phyloP scores from a whole-genome alignment of 2,329 filamentous ascomycete genomes.

The Pseudogymnoascus pannorum region DNA sequence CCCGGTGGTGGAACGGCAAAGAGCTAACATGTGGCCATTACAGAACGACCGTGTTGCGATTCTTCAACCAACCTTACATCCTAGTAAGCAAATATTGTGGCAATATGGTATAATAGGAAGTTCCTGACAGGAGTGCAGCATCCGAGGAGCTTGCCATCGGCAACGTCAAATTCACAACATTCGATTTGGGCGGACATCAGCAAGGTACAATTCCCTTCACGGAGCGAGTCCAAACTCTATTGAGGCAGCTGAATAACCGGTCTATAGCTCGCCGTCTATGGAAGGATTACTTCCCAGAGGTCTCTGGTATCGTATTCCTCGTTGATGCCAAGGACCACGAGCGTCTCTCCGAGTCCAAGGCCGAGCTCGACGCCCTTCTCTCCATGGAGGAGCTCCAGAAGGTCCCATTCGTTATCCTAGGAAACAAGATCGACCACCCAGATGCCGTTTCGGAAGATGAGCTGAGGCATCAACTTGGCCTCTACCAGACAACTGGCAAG shows the following conservation, averaged over 20 bases:
- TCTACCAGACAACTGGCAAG: constrained; percentile 96
- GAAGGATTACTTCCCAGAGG: constrained; percentile 96
- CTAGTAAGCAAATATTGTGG: constrained; percentile 48
- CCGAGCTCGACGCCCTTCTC: constrained; percentile 89
- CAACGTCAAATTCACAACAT: constrained; percentile 90
- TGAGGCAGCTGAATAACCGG: background rate
- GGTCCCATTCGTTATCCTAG: constrained; percentile 91
- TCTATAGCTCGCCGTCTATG: constrained; percentile 74
- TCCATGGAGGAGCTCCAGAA: constrained; percentile 95
- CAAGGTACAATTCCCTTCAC: constrained; percentile 54
- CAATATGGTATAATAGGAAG: background rate
- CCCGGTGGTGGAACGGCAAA: background rate
- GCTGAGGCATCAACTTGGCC: constrained; percentile 79
- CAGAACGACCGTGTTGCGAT: constrained; percentile 91
- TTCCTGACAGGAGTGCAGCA: constrained; percentile 41
- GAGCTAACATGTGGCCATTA: constrained; percentile 16
- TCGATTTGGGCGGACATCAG: constrained; percentile 88
- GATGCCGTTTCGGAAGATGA: constrained; percentile 94
- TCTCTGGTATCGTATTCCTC: constrained; percentile 93
- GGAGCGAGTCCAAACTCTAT: constrained; percentile 1
- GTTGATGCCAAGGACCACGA: constrained; percentile 97
- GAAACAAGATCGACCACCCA: constrained; percentile 99
- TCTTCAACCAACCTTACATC: constrained; percentile 83
- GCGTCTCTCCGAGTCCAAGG: constrained; percentile 89
- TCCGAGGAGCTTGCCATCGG: constrained; percentile 90